Evolutionary conservation across 202 grass and related monocot genomes (phyloP), one percentile per base, ranked within the genome.

Genomic region (Setaria italica): DNA sequence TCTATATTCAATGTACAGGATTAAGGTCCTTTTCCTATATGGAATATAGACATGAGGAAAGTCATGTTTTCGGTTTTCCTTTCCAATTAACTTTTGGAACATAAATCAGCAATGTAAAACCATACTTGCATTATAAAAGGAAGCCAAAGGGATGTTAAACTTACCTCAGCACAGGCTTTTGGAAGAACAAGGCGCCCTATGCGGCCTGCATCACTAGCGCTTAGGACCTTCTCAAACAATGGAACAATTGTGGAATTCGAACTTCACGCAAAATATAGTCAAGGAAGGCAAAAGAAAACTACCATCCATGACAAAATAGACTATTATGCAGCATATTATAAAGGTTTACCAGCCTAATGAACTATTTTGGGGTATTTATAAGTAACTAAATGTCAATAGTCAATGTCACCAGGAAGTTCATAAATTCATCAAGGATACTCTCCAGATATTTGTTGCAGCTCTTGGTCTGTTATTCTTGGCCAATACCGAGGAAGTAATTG

Each of bases 361-460:
- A 42, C 39, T 56, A 62, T 55, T 35, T 5, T 85, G 21, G 14
- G 73, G 50, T 77, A 65, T 76, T 19, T 70, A 45, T 14, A 77
- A 4, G 25, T 41, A 70, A 50, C 62, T 72, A 55, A 55, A 78
- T 88, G 37, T 78, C 17, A 48, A 13, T 20, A 5, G 76, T 56
- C 17, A 84, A 32, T 50, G 37, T 50, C 34, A 75, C 13, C 48
- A 84, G 79, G 25, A 70, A 80, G 64, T 66, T 77, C 1, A 74
- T 9, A 56, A 30, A 47, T 46, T 87, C 53, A 45, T 65, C 7
- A 88, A 91, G 93, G 97, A 99, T 99, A 99, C 97, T 96, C 97
- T 92, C 97, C 97, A 80, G 97, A 99, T 86, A 99, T 99, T 92
- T 99, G 97, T 25, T 99, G 97, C 80, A 99, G 88, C 79, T 99